Conservation (phyloP, 2,329 filamentous ascomycete genomes). For the Fusarium haematococcum region DNA sequence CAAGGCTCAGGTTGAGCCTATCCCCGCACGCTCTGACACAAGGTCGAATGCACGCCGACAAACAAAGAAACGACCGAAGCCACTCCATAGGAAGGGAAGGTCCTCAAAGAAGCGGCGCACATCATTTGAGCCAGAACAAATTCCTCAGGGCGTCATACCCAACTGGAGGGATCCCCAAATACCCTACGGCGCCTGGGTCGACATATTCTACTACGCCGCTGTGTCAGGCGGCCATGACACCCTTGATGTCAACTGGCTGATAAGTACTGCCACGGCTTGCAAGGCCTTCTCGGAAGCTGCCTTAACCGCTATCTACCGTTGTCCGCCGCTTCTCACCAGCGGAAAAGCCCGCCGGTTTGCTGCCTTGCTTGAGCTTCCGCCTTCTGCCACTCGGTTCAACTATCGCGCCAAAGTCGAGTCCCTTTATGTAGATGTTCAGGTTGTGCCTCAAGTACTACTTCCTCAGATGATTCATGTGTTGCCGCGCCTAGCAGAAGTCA, state of each 20-base stretch:
- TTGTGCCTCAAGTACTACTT: slow-evolving; percentile 57
- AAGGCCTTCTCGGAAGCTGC: slow-evolving; percentile 77
- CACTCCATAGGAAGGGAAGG: slow-evolving; percentile 7
- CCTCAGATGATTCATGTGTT: slow-evolving; percentile 71
- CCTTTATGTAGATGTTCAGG: slow-evolving; percentile 78
- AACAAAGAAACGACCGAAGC: slow-evolving; percentile 32
- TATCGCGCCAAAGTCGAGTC: slow-evolving; percentile 79
- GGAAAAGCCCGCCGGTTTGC: slow-evolving; percentile 59
- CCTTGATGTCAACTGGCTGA: slow-evolving; percentile 71
- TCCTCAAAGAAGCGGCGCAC: slow-evolving; percentile 38
- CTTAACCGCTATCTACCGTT: slow-evolving; percentile 77
- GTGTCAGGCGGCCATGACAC: slow-evolving; percentile 56
- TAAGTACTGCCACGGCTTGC: slow-evolving; percentile 72
- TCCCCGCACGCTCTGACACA: neutral
- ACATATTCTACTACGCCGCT: slow-evolving; percentile 77
- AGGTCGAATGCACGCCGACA: neutral
- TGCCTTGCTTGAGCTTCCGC: slow-evolving; percentile 66
- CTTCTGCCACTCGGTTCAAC: slow-evolving; percentile 64
- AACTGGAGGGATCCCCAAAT: slow-evolving; percentile 67
- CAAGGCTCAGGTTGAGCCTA: neutral
- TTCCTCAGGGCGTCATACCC: slow-evolving; percentile 54
- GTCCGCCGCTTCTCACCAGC: slow-evolving; percentile 69
- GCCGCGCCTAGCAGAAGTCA: slow-evolving; percentile 75
- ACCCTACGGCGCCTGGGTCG: slow-evolving; percentile 75
- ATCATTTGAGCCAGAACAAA: slow-evolving; percentile 10